Base-by-base conservation (phyloP, 2,329 filamentous ascomycete species). In the Colletotrichum zoysiae region DNA sequence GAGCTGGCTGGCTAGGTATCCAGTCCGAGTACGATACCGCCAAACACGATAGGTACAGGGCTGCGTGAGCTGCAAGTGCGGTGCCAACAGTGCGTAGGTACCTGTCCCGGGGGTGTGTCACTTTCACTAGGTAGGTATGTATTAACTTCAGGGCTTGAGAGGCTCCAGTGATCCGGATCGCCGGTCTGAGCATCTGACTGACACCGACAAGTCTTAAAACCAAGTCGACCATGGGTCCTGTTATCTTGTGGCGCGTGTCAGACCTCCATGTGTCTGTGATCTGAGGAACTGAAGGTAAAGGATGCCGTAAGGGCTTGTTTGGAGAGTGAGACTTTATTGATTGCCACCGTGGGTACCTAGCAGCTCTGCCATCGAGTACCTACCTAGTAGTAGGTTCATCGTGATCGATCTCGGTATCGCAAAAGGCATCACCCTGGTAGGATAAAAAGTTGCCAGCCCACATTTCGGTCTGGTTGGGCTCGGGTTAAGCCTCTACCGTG, bases 151-250 rank as follows among this genome's bases (percentile, higher is more conserved):
- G 20, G 51, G 35, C 30, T 44, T 40, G 65, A 26, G 51, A 20
- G 50, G 40, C 35, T 51, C 67, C 56, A 58, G 64, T n/a, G 57
- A 62, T 57, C 50, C 57, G 63, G 63, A 61, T 70, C 57, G 58
- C 40, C 57, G 23, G 67, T 48, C 53, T 69, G 67, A 67, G 51
- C 57, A 71, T 71, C 68, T 71, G 57, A 62, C 56, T 61, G 55
- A 68, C 61, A 44, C 26, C 66, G 30, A n/a, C 23, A 26, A 42
- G 35, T 23, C 20, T 53, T 44, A 16, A 44, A 44, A 38, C 5
- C 58, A n/a, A 16, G 42, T 16, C 12, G 26, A 18, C 7, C 14
- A 16, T 46, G 42, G 61, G 1, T 20, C 8, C 7, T n/a, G 12
- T 14, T 9, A 26, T 35, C 18, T 35, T 11, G 2, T 20, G 33